These are phyloP conservation scores for Neofusicoccum ribis DNA, from an alignment of 2,329 filamentous ascomycete species.

Conservation along the genomic window DNA sequence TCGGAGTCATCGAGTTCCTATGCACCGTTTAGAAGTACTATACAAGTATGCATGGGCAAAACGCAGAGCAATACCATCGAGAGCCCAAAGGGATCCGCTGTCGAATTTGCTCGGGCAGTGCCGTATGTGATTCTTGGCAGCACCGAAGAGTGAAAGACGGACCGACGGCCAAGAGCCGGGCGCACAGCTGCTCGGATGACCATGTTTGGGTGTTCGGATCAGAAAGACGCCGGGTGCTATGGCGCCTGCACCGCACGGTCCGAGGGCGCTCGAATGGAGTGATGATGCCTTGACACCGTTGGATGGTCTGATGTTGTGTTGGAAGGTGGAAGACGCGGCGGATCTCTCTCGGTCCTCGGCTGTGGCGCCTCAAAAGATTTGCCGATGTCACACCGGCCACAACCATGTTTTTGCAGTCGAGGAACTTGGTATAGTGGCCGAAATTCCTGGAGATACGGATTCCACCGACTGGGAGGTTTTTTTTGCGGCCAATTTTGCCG, in stretches of 20 bases:
- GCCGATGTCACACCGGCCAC: too few relatives aligned
- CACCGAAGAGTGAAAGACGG: background rate
- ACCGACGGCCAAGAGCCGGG: background rate
- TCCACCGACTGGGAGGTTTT: too few relatives aligned
- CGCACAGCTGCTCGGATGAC: background rate
- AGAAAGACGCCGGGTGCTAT: background rate
- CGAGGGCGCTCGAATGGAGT: background rate
- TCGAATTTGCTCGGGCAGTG: too few relatives aligned
- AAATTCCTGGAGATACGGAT: too few relatives aligned
- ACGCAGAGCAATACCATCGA: too few relatives aligned
- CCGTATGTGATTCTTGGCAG: background rate
- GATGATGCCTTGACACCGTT: background rate
- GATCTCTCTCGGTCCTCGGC: background rate
- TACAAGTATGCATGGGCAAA: too few relatives aligned
- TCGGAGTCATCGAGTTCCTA: too few relatives aligned
- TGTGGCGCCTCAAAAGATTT: too few relatives aligned
- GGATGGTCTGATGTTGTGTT: background rate
- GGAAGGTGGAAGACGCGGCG: too few relatives aligned
- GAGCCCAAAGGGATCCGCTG: too few relatives aligned
- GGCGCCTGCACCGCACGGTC: too few relatives aligned
- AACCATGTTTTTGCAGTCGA: background rate
- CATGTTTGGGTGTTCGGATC: background rate
- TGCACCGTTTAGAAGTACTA: too few relatives aligned
- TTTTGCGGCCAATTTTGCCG: background rate
- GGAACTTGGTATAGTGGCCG: background rate